Evolutionary conservation across 2,329 filamentous ascomycete genomes (phyloP), one percentile per base, ranked within the genome.

Genomic region (Epichloe sibirici): DNA sequence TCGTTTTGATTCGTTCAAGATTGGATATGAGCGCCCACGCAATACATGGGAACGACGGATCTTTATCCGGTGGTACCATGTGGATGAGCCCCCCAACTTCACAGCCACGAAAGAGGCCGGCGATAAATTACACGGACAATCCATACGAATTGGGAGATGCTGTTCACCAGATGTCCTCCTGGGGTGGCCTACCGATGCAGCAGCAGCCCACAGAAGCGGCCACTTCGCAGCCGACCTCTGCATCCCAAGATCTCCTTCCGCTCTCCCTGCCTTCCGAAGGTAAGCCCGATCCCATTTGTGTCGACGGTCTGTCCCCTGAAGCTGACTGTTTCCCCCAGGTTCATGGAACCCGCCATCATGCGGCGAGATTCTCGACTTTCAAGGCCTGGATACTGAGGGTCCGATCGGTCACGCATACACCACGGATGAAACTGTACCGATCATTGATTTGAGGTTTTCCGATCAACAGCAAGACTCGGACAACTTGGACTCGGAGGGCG

Each of bases 371-470:
- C 68, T 80, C 47, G 79, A 82, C 37, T 69, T 82, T 48, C 74
- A 77, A 23, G 68, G 68, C 46, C 63, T 83, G 50, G 79, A 83
- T 40, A 66, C 71, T 12, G 81, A 83, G 38, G 76, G 81, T 70
- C 65, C 67, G 58, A 82, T 84, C 58, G 79, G 79, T 48, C 80
- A 83, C 61, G 78, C 79, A 6, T 82, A 77, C 64, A 79, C 79
- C 5, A 73, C 78, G 5, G 81, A 85, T 57, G 81, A 85, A 57
- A 74, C 76, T 51, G 77, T 83, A 56, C 78, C 80, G 12, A 77
- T 85, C 52, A 70, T 83, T 38, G 81, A 84, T 61, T 66, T 83
- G 53, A 72, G 78, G 61, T 82, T 77, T 59, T 70, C 56, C 65
- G 72, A 55, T 59, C 70, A 58, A 59, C 73, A 65, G 38, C 61